Conservation (phyloP, 2,329 filamentous ascomycete species). For the Penicillium aurantiogriseum region DNA sequence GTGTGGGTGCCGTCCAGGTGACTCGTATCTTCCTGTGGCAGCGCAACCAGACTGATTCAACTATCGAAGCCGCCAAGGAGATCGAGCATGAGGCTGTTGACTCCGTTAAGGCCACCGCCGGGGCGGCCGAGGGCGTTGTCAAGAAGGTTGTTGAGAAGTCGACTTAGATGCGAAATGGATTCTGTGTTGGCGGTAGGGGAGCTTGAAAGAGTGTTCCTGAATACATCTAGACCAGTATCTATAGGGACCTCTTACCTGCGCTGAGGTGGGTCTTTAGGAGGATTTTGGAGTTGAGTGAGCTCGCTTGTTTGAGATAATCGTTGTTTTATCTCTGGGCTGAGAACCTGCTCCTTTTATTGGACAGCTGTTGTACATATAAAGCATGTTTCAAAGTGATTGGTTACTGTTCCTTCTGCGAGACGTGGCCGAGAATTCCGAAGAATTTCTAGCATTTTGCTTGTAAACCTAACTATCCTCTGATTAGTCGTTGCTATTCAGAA, state of each 20-base stretch:
- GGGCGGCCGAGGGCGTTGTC: constrained; percentile 33
- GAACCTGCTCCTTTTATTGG: constrained; percentile 3
- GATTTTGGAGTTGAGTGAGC: not conserved
- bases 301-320: not conserved
- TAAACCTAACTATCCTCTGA: not conserved
- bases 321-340: not conserved
- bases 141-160: constrained; percentile 33
- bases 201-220: constrained; percentile 3
- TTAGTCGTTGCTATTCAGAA: not conserved
- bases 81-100: constrained; percentile 39
- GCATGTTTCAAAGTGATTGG: constrained; percentile 13
- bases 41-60: constrained; percentile 55
- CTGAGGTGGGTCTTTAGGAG: constrained; percentile 1
- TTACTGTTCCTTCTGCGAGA: constrained; percentile 4
- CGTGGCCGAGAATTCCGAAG: not conserved
- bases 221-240: constrained; percentile 12
- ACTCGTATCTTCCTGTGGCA: constrained; percentile 68
- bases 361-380: constrained; percentile 27
- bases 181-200: not conserved
- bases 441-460: not conserved
- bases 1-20: constrained; percentile 81
- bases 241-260: constrained; percentile 3
- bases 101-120: constrained; percentile 35
- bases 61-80: constrained; percentile 40
- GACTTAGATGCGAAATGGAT: constrained; percentile 12